Evolutionary conservation across 192 early-diverging fungal genomes (phyloP).

Genomic region (Ambispora gerdemannii): DNA sequence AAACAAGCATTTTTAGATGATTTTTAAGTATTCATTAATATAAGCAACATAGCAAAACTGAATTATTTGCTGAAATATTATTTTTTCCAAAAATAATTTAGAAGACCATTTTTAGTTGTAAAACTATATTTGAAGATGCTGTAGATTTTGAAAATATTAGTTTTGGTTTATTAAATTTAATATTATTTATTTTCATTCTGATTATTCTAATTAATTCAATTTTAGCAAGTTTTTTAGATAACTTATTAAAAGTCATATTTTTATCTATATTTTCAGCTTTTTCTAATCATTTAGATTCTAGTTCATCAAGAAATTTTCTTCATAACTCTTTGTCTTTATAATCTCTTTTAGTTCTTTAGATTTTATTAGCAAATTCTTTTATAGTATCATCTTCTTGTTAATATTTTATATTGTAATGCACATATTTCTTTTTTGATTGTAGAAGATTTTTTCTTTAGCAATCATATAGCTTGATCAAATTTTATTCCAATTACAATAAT

Average conservation of each 20-base stretch:
- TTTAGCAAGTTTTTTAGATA: no score
- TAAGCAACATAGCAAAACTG: no score
- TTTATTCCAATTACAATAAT: neutral
- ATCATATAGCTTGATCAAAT: slow-evolving; percentile 6
- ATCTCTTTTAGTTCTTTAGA: neutral
- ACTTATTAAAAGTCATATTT: no score
- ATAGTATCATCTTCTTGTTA: slow-evolving; percentile 10
- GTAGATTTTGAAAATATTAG: neutral
- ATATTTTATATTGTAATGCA: slow-evolving; percentile 1
- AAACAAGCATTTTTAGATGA: no score
- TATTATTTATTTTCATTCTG: no score
- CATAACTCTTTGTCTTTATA: neutral
- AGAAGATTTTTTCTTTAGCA: neutral
- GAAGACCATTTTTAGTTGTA: no score
- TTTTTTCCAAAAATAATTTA: no score
- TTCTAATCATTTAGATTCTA: slow-evolving; percentile 6
- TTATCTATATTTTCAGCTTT: slow-evolving; percentile 17
- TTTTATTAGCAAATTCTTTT: slow-evolving; percentile 13
- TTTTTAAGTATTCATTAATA: no score
- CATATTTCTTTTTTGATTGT: slow-evolving; percentile 2
- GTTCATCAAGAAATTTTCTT: neutral
- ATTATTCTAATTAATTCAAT: no score
- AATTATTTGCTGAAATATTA: no score
- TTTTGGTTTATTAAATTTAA: no score
- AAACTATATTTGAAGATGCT: neutral